Evolutionary conservation across 2,329 filamentous ascomycete species (phyloP).

Genomic region (Diplodia corticola): DNA sequence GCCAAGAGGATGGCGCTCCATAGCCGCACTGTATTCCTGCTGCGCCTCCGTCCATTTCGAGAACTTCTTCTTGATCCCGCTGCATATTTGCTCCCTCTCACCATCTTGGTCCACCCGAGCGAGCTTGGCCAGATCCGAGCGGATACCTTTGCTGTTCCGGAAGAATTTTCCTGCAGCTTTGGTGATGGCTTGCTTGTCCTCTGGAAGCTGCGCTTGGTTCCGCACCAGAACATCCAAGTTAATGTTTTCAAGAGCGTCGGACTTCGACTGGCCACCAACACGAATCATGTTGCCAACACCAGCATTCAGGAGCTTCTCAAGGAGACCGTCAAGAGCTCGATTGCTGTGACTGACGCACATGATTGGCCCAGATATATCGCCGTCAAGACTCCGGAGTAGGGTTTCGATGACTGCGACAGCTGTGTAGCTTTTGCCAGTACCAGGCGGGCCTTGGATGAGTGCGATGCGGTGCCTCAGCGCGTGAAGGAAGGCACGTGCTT

Average conservation of each 20-base stretch:
- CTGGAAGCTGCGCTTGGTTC: background rate
- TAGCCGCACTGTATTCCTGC: background rate
- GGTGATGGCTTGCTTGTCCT: background rate
- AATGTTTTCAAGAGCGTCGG: constrained; percentile 50
- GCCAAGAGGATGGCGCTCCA: background rate
- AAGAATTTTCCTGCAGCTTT: background rate
- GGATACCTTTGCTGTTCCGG: background rate
- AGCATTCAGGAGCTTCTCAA: constrained; percentile 59
- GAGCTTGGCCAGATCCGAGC: background rate
- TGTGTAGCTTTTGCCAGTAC: constrained; percentile 67
- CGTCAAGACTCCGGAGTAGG: constrained; percentile 48
- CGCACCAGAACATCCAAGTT: constrained; percentile 47
- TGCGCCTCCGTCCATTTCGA: background rate
- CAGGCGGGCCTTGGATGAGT: constrained; percentile 69
- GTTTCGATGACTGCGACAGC: constrained; percentile 60
- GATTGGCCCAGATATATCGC: constrained; percentile 46
- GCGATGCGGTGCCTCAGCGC: constrained; percentile 53
- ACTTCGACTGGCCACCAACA: constrained; percentile 61
- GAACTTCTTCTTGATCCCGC: background rate
- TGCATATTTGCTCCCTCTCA: background rate
- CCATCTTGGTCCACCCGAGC: background rate
- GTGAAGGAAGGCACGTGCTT: constrained; percentile 54
- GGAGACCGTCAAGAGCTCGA: constrained; percentile 57
- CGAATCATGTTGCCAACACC: constrained; percentile 57
- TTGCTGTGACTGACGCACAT: constrained; percentile 52